Evolutionary conservation across 1,284 basidiomycete genomes (phyloP), one percentile per base, ranked within the genome.

Genomic region (Megacollybia platyphylla): DNA sequence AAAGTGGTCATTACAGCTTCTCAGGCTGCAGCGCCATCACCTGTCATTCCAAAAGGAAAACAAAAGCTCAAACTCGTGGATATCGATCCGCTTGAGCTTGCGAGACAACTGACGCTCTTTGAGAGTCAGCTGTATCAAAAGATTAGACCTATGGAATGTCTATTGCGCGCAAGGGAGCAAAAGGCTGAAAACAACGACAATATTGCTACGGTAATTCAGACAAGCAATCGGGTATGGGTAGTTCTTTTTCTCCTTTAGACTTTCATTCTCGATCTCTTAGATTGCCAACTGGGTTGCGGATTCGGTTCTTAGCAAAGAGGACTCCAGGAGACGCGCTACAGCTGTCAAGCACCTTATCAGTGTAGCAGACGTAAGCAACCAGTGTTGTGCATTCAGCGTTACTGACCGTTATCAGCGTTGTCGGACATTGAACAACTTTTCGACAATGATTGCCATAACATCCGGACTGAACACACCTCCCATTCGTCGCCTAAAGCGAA

Each of bases 281-380:
- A 85, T 89, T 54, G 85, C 92, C 2, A 83, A 90, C 48, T 98
- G 96, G 92, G 93, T 98, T 2, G 86, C 89, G 2, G 90, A 96
- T 52, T 76, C 80, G 6, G 83, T 99, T 26, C 69, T 98, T 24
- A 73, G 69, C 43, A 83, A 89, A 51, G 84, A 88, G 48, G 93
- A 97, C 56, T 79, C 87, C 7, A 82, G 85, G 57, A 85, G 81
- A 58, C 78, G 94, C 13, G 87, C 89, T 4, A 63, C 66, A 17
- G 63, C 86, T 39, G 74, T 98, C 46, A 97, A 94, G 58, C 88
- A 96, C 48, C 87, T 97, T 53, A 94, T 99, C 59, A 76, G 73
- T 49, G 75, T 97, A 36, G 93, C 96, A 34, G 93, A 97, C 54
- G 92, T 94, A 51, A 61, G 88, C 68, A 7, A 29, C 18, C 5